Conservation (phyloP, 805 yeast genomes). For the Candida silvatica region DNA sequence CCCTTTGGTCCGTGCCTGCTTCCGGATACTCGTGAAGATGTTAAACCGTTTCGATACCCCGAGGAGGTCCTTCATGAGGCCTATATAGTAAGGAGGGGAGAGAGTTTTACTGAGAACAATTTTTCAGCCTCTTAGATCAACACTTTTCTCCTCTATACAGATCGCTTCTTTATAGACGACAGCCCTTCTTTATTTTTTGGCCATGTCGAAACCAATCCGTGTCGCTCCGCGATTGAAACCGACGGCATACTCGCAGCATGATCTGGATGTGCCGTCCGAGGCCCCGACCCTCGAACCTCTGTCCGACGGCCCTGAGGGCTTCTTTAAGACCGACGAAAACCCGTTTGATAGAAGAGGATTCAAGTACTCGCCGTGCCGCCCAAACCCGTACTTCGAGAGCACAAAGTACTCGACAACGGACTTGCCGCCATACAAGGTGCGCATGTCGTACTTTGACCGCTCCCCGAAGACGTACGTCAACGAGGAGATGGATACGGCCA, state of each 20-base stretch:
- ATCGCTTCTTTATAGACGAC: too few species aligned
- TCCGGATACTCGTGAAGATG: slow-evolving; percentile 33
- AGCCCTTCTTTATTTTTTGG: neutral
- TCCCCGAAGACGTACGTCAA: slow-evolving; percentile 45
- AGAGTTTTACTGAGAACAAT: too few species aligned
- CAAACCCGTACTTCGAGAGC: slow-evolving; percentile 50
- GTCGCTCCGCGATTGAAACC: slow-evolving; percentile 26
- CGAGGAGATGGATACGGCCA: slow-evolving; percentile 33
- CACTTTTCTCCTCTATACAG: neutral
- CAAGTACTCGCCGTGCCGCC: slow-evolving; percentile 71
- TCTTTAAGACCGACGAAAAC: slow-evolving; percentile 57
- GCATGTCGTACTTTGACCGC: slow-evolving; percentile 62
- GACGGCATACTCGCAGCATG: slow-evolving; percentile 23
- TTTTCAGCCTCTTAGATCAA: neutral
- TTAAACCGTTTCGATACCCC: slow-evolving; percentile 13
- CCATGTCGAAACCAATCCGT: slow-evolving; percentile 4
- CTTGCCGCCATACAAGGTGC: slow-evolving; percentile 50
- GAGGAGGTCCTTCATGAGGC: slow-evolving; percentile 10
- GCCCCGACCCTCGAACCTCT: slow-evolving; percentile 15
- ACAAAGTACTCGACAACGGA: slow-evolving; percentile 67
- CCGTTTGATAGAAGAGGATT: slow-evolving; percentile 78
- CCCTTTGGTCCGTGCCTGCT: neutral
- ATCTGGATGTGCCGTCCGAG: slow-evolving; percentile 14
- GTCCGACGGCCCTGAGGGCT: slow-evolving; percentile 16
- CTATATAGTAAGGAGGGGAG: too few species aligned